Evolutionary conservation across 2,329 filamentous ascomycete species (phyloP).

Genomic region (Cordyceps cicadae): DNA sequence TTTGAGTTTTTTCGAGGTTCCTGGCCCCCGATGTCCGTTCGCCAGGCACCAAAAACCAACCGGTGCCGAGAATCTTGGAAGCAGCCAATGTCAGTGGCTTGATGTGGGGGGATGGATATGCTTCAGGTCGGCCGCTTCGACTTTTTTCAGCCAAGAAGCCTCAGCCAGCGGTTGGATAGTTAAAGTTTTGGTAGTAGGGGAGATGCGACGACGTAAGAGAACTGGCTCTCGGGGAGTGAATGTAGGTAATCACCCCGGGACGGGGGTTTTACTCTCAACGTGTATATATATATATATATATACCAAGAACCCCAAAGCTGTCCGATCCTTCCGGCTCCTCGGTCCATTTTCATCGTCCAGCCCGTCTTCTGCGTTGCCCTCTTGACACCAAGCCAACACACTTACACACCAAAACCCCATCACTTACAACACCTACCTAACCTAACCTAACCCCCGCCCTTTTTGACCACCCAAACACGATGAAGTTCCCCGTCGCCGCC

Average conservation of each 20-base stretch:
- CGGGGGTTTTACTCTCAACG: background rate
- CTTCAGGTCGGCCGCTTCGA: background rate
- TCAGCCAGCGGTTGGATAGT: background rate
- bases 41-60: background rate
- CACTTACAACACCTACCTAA: background rate
- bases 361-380: background rate
- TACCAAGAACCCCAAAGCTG: background rate
- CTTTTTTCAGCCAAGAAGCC: background rate
- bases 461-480: too few species aligned
- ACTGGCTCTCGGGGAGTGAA: too few species aligned
- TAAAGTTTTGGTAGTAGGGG: background rate
- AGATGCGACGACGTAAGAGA: background rate
- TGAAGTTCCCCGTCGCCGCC: slow-evolving; percentile 4
- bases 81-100: background rate
- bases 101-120: background rate
- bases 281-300: background rate
- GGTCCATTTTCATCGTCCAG: background rate
- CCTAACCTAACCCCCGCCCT: too few species aligned
- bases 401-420: too few species aligned
- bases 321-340: background rate
- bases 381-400: too few species aligned
- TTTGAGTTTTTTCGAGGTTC: background rate
- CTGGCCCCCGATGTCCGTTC: background rate
- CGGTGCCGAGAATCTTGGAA: background rate
- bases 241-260: background rate